phyloP scores from a whole-genome alignment of 2,329 filamentous ascomycete species.

The Grosmannia penicillata region DNA sequence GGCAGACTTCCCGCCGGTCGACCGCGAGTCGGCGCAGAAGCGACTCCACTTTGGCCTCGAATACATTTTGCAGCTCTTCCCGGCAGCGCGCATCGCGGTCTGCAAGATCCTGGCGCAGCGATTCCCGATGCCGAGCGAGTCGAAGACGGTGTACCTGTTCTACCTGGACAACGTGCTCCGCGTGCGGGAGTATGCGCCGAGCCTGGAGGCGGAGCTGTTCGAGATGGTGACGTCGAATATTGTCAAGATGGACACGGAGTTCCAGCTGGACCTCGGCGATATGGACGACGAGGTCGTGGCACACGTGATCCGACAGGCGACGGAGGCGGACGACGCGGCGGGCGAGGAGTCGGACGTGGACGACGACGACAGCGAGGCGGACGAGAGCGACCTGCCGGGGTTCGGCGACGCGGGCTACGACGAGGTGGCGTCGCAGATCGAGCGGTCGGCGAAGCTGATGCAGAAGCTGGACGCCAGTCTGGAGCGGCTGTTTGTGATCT shows the following conservation, averaged over 20 bases:
- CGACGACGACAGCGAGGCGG: conserved; percentile 19
- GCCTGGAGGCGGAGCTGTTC: conserved; percentile 65
- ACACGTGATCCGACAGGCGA: conserved; percentile 45
- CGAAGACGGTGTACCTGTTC: conserved; percentile 64
- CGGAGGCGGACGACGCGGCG: conserved; percentile 12
- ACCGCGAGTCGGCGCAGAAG: conserved; percentile 48
- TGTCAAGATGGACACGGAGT: conserved; percentile 89
- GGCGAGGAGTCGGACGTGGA: neutral
- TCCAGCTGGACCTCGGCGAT: conserved; percentile 86
- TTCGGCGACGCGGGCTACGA: conserved; percentile 57
- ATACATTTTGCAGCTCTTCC: conserved; percentile 67
- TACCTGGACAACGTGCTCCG: conserved; percentile 76
- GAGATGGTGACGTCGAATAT: conserved; percentile 72
- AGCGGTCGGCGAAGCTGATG: conserved; percentile 64
- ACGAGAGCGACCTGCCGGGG: conserved; percentile 48
- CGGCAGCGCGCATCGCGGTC: conserved; percentile 59
- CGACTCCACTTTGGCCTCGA: conserved; percentile 64
- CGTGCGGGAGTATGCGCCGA: conserved; percentile 62
- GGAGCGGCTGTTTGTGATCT: conserved; percentile 74
- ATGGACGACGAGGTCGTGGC: conserved; percentile 78
- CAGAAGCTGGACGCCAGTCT: conserved; percentile 85
- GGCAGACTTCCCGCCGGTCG: conserved; percentile 42
- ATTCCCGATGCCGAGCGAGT: conserved; percentile 66
- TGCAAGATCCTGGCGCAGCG: conserved; percentile 49
- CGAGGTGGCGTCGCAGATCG: conserved; percentile 47